Conservation (phyloP, 768 basidiomycete species). For the Agaricus subrufescens region DNA sequence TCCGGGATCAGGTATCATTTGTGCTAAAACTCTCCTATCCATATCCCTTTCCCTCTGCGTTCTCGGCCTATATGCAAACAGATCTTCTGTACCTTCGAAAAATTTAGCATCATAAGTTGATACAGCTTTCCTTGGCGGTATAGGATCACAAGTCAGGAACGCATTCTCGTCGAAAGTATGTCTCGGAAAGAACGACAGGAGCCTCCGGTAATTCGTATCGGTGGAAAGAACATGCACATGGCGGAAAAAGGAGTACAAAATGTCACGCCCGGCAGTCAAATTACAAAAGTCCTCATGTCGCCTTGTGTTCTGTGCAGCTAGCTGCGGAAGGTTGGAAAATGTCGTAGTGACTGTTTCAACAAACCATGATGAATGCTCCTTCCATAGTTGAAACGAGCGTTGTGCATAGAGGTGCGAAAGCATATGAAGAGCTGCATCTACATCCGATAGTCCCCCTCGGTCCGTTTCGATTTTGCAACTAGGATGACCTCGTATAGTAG, state of each 20-base stretch:
- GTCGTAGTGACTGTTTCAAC: constrained; percentile 43
- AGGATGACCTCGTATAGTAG: constrained; percentile 50
- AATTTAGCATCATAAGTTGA: constrained; percentile 70
- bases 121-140: constrained; percentile 64
- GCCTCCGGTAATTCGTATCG: constrained; percentile 51
- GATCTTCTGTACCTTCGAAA: constrained; percentile 62
- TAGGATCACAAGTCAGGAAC: constrained; percentile 73
- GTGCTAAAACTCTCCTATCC: constrained; percentile 50
- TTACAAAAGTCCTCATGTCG: constrained; percentile 27
- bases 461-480: constrained; percentile 72
- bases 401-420: constrained; percentile 86
- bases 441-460: constrained; percentile 45
- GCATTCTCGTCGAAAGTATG: constrained; percentile 46
- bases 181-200: constrained; percentile 71
- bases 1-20: constrained; percentile 52
- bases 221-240: constrained; percentile 63
- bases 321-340: constrained; percentile 30
- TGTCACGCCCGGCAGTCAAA: constrained; percentile 31
- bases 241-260: constrained; percentile 55
- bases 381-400: constrained; percentile 78
- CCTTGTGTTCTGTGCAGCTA: constrained; percentile 27
- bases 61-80: constrained; percentile 31
- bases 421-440: constrained; percentile 60
- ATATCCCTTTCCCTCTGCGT: constrained; percentile 37
- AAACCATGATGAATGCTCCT: constrained; percentile 73